Conservation (phyloP, 768 basidiomycete species). For the Coprinopsis strossmayeri region DNA sequence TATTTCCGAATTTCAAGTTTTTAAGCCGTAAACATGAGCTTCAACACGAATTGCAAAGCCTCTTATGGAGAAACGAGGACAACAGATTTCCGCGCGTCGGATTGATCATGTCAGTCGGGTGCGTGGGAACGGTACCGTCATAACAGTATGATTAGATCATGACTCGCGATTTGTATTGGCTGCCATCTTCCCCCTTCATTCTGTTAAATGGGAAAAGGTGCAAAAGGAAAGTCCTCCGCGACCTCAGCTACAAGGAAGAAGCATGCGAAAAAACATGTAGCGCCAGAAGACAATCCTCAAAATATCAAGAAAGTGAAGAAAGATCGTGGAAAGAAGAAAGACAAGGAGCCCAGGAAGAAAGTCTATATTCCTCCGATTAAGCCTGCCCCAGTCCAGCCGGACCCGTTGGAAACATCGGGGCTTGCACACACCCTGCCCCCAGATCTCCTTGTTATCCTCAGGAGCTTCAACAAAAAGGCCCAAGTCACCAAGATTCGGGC, state of each 20-base stretch:
- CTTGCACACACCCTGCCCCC: conserved; percentile 69
- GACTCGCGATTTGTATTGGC: no score
- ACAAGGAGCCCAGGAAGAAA: conserved; percentile 76
- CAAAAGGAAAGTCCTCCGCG: conserved; percentile 66
- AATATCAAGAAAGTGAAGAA: conserved; percentile 34
- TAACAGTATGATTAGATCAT: no score
- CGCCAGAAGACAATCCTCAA: conserved; percentile 27
- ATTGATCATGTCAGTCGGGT: no score
- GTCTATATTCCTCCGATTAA: conserved; percentile 84
- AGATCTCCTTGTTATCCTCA: conserved; percentile 75
- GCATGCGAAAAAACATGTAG: conserved; percentile 81
- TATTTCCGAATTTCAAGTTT: no score
- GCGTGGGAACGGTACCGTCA: no score
- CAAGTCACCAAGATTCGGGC: conserved; percentile 77
- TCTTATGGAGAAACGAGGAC: no score
- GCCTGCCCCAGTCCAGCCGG: conserved; percentile 63
- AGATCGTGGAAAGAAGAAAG: conserved; percentile 40
- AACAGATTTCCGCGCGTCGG: no score
- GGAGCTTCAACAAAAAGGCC: conserved; percentile 86
- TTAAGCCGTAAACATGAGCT: no score
- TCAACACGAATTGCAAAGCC: no score
- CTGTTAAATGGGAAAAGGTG: conserved; percentile 34
- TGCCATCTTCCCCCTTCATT: no score
- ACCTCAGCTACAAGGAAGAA: conserved; percentile 88
- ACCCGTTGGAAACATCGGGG: conserved; percentile 84